A percentile compares a stretch with the other conserved stretches of the same genome.
Conservation (phyloP, 1,284 basidiomycete genomes). For the Trichosporon ovoides region DNA sequence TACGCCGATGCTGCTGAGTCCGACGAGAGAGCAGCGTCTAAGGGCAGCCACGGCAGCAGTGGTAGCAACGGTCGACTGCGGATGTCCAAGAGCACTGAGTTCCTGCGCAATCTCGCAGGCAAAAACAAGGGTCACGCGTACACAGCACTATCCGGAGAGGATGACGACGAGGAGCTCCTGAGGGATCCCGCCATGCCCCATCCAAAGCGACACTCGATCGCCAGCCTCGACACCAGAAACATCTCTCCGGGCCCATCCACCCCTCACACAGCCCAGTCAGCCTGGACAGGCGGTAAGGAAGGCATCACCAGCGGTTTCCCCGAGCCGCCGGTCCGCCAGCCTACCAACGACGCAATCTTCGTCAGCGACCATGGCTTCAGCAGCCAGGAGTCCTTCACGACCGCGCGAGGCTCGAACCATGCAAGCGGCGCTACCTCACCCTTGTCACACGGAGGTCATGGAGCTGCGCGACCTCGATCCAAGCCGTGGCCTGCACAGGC, state of each 20-base stretch:
- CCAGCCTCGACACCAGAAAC: not conserved
- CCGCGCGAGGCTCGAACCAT: not conserved
- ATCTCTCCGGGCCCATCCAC: not conserved
- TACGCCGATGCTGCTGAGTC: not conserved
- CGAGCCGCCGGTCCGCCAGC: not conserved
- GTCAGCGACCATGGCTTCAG: not conserved
- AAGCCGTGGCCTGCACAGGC: slow-evolving; percentile 10
- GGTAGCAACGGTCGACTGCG: not conserved
- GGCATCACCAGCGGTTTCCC: not conserved
- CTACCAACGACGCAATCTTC: not conserved
- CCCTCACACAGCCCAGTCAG: too few relatives aligned
- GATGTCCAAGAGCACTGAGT: slow-evolving; percentile 12
- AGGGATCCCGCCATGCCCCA: not conserved
- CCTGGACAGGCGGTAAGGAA: not conserved
- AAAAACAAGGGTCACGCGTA: not conserved
- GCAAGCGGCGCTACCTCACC: not conserved
- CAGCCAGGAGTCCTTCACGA: slow-evolving; percentile 6
- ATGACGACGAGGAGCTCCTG: slow-evolving; percentile 10
- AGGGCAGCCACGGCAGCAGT: not conserved
- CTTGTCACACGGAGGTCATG: not conserved
- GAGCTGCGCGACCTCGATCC: not conserved
- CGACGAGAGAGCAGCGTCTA: not conserved
- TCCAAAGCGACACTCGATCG: not conserved
- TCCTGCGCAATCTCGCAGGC: slow-evolving; percentile 9
- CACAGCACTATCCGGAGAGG: slow-evolving; percentile 4